Percentiles rank a stretch among this genome's conserved stretches.
Conservation (phyloP, 225 moss, liverwort and hornwort species). For the Pseudoscleropodium purum region DNA sequence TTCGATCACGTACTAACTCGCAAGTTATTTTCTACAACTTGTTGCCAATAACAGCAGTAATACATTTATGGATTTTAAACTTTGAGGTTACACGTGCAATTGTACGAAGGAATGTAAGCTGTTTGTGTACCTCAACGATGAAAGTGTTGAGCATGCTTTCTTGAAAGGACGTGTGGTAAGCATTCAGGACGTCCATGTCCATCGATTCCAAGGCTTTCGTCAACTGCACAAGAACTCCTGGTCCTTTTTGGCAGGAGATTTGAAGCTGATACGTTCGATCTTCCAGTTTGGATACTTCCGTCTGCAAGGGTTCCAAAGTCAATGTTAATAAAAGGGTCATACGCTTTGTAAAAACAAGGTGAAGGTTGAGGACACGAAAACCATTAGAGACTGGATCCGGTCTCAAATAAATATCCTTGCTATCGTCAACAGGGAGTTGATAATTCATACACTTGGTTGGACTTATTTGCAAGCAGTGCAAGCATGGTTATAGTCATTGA, state of each 20-base stretch:
- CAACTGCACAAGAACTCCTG: conserved; percentile 34
- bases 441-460: background rate
- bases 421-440: background rate
- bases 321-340: background rate
- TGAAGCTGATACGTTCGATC: conserved; percentile 25
- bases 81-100: background rate
- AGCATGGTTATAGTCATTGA: background rate
- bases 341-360: background rate
- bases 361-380: background rate
- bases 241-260: conserved; percentile 26
- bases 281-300: conserved; percentile 31
- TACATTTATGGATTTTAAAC: background rate
- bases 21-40: background rate
- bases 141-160: conserved; percentile 39
- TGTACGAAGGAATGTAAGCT: background rate
- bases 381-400: background rate
- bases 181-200: conserved; percentile 30
- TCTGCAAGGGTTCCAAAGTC: conserved; percentile 3
- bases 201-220: conserved; percentile 29
- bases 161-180: conserved; percentile 32
- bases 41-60: background rate
- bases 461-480: background rate
- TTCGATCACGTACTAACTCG: background rate
- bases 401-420: background rate
- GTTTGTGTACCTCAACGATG: conserved; percentile 23